Conservation (phyloP, 139 green algal genomes). For the Asterochloris erici region DNA sequence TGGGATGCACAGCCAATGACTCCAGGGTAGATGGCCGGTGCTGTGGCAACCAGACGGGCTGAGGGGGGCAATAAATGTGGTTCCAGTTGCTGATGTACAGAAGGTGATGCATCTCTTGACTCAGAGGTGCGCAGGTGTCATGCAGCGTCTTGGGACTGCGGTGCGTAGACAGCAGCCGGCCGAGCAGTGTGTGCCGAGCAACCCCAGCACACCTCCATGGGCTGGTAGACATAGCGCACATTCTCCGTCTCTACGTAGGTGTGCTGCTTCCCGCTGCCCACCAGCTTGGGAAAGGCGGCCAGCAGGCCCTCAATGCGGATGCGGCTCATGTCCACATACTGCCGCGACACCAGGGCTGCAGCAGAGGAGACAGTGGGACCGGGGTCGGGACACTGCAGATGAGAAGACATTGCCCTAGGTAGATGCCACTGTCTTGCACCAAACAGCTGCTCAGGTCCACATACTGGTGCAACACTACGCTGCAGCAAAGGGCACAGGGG, state of each 20-base stretch:
- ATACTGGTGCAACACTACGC: neutral
- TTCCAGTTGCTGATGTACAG: neutral
- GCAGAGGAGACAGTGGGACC: neutral
- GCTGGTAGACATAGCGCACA: slow-evolving; percentile 98
- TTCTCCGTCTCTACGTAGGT: slow-evolving; percentile 99
- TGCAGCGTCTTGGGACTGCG: no score
- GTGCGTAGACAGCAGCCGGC: neutral
- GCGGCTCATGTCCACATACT: slow-evolving; percentile 98
- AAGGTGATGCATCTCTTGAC: neutral
- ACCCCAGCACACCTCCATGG: slow-evolving; percentile 79
- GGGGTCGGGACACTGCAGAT: no score
- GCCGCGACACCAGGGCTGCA: slow-evolving; percentile 93
- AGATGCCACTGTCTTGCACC: neutral
- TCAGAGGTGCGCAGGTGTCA: no score
- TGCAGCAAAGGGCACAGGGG: neutral
- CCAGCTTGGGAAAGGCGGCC: slow-evolving; percentile 97
- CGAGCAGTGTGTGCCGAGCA: neutral
- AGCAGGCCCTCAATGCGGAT: slow-evolving; percentile 98
- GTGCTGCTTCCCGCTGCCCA: slow-evolving; percentile 95
- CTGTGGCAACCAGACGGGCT: no score
- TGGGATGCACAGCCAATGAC: no score
- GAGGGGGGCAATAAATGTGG: neutral
- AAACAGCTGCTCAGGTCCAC: neutral
- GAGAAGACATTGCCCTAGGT: neutral
- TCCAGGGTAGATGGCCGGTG: no score